A percentile compares a stretch with the other conserved stretches of the same genome.
Evolutionary conservation across 257 asterid species (phyloP).

Genomic region (Verbascum thapsus): DNA sequence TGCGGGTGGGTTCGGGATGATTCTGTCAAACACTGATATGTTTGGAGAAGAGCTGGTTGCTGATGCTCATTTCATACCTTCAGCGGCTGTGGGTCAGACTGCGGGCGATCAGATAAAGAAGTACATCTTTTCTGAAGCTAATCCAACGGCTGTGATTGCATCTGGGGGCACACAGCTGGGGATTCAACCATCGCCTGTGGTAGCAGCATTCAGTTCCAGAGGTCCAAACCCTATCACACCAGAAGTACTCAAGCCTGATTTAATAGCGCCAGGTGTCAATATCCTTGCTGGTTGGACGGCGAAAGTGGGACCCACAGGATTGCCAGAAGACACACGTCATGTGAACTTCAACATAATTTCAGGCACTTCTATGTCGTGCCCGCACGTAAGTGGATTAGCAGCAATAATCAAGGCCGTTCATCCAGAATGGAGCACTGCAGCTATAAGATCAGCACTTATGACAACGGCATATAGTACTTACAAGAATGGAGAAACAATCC

Average conservation of each 20-base stretch:
- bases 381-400: conserved; percentile 80
- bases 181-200: conserved; percentile 69
- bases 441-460: conserved; percentile 74
- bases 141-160: conserved; percentile 52
- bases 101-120: conserved; percentile 51
- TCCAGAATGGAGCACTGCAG: conserved; percentile 82
- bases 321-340: conserved; percentile 52
- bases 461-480: conserved; percentile 66
- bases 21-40: conserved; percentile 56
- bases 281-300: conserved; percentile 76
- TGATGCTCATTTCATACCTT: conserved; percentile 66
- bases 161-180: conserved; percentile 57
- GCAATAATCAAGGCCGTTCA: conserved; percentile 61
- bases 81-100: conserved; percentile 54
- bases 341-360: conserved; percentile 69
- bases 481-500: conserved; percentile 56
- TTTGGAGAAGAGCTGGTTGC: conserved; percentile 67
- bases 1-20: conserved; percentile 72
- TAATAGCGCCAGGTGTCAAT: conserved; percentile 76
- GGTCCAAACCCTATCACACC: conserved; percentile 73
- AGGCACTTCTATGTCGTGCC: conserved; percentile 87
- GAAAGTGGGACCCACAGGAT: conserved; percentile 63
- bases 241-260: conserved; percentile 67
- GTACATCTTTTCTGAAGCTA: conserved; percentile 44
- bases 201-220: conserved; percentile 75